Evolutionary conservation across 805 yeast genomes (phyloP).

Genomic region (Spathaspora boniae): DNA sequence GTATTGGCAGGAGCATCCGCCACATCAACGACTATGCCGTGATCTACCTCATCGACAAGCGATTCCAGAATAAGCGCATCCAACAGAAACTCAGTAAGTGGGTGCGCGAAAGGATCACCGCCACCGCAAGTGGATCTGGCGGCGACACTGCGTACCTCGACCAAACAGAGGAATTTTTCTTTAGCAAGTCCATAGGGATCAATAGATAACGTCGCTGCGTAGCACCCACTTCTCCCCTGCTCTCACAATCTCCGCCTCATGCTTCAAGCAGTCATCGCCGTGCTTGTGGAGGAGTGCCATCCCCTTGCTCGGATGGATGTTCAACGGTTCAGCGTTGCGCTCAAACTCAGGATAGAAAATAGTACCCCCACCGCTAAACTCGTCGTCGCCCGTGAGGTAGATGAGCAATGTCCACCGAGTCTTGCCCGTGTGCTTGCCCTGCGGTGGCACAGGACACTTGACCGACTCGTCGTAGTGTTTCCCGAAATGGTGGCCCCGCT

Average conservation of each 20-base stretch:
- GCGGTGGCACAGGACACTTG: slow-evolving; percentile 21
- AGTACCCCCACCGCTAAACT: slow-evolving; percentile 58
- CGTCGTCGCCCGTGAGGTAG: slow-evolving; percentile 55
- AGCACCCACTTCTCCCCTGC: slow-evolving; percentile 61
- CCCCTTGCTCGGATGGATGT: slow-evolving; percentile 49
- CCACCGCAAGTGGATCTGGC: slow-evolving; percentile 13
- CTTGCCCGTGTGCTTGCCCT: slow-evolving; percentile 24
- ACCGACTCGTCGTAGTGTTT: slow-evolving; percentile 62
- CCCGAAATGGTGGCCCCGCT: slow-evolving; percentile 55
- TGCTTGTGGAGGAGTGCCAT: slow-evolving; percentile 62
- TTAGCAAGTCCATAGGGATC: background rate
- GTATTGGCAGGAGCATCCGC: slow-evolving; percentile 88
- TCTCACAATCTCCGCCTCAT: slow-evolving; percentile 52
- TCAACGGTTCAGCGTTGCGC: slow-evolving; percentile 21
- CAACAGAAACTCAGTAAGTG: slow-evolving; percentile 66
- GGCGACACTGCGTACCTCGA: slow-evolving; percentile 27
- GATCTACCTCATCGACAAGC: slow-evolving; percentile 64
- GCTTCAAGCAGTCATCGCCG: slow-evolving; percentile 60
- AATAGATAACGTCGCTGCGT: slow-evolving; percentile 51
- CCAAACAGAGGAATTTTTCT: background rate
- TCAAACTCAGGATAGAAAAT: slow-evolving; percentile 39
- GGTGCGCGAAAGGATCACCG: slow-evolving; percentile 45
- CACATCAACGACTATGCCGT: slow-evolving; percentile 79
- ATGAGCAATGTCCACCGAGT: slow-evolving; percentile 61
- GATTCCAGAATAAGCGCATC: slow-evolving; percentile 49